Conservation (phyloP, 441 rosid genomes). For the Eutrema salsugineum region DNA sequence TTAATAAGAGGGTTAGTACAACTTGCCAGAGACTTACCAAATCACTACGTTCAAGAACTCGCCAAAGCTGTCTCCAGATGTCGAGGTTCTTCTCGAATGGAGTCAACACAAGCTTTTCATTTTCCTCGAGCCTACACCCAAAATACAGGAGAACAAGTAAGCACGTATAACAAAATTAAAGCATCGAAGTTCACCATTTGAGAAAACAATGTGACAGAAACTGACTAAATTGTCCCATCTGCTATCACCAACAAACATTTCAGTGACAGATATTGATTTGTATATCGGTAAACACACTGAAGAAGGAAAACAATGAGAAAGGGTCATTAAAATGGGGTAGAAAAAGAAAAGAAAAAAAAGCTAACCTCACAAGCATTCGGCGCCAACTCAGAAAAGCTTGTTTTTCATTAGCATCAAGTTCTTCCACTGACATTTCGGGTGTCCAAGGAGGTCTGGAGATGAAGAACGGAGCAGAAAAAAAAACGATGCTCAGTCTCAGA, state of each 20-base stretch:
- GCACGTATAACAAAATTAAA: background rate
- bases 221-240: background rate
- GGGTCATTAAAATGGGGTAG: background rate
- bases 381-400: constrained; percentile 87
- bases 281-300: background rate
- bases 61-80: constrained; percentile 99
- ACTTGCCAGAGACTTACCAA: constrained; percentile 52
- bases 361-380: constrained; percentile 80
- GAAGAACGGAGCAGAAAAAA: background rate
- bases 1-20: background rate
- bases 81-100: constrained; percentile 98
- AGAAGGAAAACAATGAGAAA: background rate
- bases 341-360: no score
- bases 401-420: constrained; percentile 77
- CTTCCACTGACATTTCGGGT: constrained; percentile 79
- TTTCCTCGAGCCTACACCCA: constrained; percentile 80
- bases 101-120: constrained; percentile 89
- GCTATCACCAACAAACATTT: background rate
- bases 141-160: background rate
- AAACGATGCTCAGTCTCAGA: background rate
- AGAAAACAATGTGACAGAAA: background rate
- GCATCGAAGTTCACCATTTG: background rate
- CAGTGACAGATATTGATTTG: background rate
- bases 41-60: constrained; percentile 96
- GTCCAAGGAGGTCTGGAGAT: constrained; percentile 80